Evolutionary conservation across 140 eudicot species (phyloP).

Genomic region (Bidens hawaiensis): DNA sequence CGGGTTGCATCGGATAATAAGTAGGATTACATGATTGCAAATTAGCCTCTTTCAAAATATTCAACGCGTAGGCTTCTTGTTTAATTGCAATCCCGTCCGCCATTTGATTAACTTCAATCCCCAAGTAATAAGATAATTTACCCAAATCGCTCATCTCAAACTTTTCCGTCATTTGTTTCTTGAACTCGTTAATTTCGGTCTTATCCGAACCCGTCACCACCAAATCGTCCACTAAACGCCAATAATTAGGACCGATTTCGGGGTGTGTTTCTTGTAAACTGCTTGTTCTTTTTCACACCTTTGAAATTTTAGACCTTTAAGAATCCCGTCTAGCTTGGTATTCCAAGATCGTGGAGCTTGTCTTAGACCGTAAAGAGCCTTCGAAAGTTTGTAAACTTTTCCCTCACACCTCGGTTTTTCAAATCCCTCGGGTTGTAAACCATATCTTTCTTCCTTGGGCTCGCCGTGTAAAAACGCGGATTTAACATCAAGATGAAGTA

Average conservation of each 20-base stretch:
- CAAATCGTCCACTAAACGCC: not conserved
- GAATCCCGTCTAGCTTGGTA: not conserved
- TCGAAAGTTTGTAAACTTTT: not conserved
- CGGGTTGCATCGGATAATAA: not conserved
- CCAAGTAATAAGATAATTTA: not conserved
- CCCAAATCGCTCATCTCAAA: not conserved
- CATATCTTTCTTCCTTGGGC: too few species aligned
- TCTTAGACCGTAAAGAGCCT: not conserved
- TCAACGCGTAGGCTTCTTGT: not conserved
- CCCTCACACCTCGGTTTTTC: not conserved
- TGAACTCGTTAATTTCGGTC: not conserved
- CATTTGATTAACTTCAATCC: not conserved
- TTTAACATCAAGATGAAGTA: too few species aligned
- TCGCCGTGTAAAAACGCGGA: not conserved
- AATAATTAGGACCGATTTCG: not conserved
- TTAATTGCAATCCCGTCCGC: not conserved
- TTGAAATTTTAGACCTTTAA: not conserved
- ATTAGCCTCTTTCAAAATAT: not conserved
- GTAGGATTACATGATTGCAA: not conserved
- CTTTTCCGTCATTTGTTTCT: not conserved
- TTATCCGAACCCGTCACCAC: not conserved
- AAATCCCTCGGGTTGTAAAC: not conserved
- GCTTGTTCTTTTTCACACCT: not conserved
- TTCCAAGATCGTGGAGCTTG: conserved; percentile 8
- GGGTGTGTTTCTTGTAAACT: not conserved